These are phyloP conservation scores for Crithidia thermophila DNA, from an alignment of 208 protist genomes.

Conservation along the genomic window DNA sequence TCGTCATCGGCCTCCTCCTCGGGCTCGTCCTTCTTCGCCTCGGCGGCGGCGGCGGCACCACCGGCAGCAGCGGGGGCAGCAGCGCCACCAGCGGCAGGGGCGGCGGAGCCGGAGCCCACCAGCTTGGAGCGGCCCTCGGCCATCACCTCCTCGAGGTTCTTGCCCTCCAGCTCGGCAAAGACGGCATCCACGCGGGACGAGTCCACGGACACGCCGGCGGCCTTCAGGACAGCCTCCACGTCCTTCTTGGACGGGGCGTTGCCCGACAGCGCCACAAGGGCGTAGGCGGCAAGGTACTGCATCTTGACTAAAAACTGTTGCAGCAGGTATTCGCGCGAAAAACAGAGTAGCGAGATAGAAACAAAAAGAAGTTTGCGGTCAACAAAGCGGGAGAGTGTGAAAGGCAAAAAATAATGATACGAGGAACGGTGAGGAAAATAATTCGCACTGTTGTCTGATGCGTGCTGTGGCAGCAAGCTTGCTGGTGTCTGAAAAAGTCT, in stretches of 20 bases:
- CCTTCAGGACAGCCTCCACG: conserved; percentile 90
- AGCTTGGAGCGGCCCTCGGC: conserved; percentile 89
- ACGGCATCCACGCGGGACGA: conserved; percentile 62
- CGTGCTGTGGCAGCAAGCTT: too few relatives aligned
- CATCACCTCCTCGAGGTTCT: conserved; percentile 91
- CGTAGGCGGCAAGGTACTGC: conserved; percentile 95
- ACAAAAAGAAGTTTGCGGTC: background rate
- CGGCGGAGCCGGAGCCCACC: conserved; percentile 56
- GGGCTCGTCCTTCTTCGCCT: conserved; percentile 51
- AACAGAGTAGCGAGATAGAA: conserved; percentile 11
- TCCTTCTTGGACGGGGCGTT: conserved; percentile 79
- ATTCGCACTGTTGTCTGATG: too few relatives aligned
- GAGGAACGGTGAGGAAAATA: too few relatives aligned
- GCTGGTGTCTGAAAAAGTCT: too few relatives aligned
- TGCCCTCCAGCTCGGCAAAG: conserved; percentile 87
- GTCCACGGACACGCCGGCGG: conserved; percentile 85
- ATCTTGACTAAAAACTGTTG: conserved; percentile 43
- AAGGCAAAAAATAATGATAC: too few relatives aligned
- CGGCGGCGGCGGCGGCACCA: conserved; percentile 51
- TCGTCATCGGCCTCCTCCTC: conserved; percentile 90
- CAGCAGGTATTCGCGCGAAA: background rate
- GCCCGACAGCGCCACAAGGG: conserved; percentile 86
- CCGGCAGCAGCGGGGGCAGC: conserved; percentile 44
- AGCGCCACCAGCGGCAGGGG: conserved; percentile 40
- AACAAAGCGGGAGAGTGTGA: too few relatives aligned